These are phyloP conservation scores for Paramecium primaurelia DNA, from an alignment of 73 alveolate genomes.

Conservation along the genomic window DNA sequence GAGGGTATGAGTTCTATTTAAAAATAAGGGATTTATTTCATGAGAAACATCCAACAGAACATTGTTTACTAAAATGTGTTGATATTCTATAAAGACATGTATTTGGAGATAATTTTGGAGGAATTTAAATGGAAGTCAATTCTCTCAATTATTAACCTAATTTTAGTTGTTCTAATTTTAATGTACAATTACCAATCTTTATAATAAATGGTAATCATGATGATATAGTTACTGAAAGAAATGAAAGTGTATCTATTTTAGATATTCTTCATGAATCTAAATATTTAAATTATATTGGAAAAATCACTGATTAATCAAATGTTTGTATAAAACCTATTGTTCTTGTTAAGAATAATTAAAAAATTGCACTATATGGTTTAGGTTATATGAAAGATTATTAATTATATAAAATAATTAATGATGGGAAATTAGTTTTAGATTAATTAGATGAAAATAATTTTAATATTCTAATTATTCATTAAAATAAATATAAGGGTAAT, in stretches of 20 bases:
- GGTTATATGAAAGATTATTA: conserved; percentile 96
- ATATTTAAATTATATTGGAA: conserved; percentile 91
- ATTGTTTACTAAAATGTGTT: conserved; percentile 70
- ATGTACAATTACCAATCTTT: conserved; percentile 89
- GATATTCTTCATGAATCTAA: conserved; percentile 80
- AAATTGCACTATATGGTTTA: conserved; percentile 93
- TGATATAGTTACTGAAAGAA: conserved; percentile 86
- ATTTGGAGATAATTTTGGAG: conserved; percentile 79
- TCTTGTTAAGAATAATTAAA: conserved; percentile 83
- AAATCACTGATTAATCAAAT: conserved; percentile 77
- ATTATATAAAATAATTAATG: conserved; percentile 79
- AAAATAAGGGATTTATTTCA: conserved; percentile 84
- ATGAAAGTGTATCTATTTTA: conserved; percentile 79
- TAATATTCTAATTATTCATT: conserved; percentile 91
- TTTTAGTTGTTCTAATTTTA: conserved; percentile 75
- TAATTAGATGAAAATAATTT: conserved; percentile 87
- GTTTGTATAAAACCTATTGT: conserved; percentile 87
- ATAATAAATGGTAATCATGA: conserved; percentile 98
- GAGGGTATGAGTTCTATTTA: conserved; percentile 69
- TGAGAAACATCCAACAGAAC: conserved; percentile 91
- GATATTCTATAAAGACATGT: conserved; percentile 83
- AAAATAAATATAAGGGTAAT: conserved; percentile 90
- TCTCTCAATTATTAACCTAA: conserved; percentile 78
- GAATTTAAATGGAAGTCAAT: conserved; percentile 67
- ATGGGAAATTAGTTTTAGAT: conserved; percentile 79